Conservation (phyloP, 2,329 filamentous ascomycete genomes). For the Emericellopsis cladophorae region DNA sequence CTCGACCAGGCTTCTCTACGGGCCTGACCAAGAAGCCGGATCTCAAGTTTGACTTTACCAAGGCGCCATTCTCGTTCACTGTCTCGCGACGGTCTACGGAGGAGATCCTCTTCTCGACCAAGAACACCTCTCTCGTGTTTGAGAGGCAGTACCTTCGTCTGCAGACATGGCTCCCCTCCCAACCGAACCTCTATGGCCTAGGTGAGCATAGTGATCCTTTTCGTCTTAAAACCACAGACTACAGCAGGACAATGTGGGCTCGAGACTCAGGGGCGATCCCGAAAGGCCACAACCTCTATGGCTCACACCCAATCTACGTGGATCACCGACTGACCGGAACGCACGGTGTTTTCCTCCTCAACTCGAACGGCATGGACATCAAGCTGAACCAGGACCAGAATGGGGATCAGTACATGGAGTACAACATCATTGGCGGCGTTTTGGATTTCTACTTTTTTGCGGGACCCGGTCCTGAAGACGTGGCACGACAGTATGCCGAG, state of each 20-base stretch:
- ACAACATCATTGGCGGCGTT: conserved; percentile 65
- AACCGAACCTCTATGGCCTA: conserved; percentile 64
- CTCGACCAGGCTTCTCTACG: conserved; percentile 26
- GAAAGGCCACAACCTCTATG: conserved; percentile 59
- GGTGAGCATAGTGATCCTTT: conserved; percentile 67
- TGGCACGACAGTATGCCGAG: conserved; percentile 58
- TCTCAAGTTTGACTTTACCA: conserved; percentile 30
- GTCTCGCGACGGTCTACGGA: conserved; percentile 28
- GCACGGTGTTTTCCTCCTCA: conserved; percentile 67
- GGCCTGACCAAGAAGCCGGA: conserved; percentile 17
- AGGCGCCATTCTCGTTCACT: conserved; percentile 53
- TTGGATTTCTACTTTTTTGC: conserved; percentile 73
- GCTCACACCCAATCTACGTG: conserved; percentile 65
- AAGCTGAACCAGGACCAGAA: conserved; percentile 50
- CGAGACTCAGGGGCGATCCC: conserved; percentile 52
- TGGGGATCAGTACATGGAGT: conserved; percentile 60
- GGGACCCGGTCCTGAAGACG: conserved; percentile 54
- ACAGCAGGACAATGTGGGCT: conserved; percentile 54
- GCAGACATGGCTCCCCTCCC: conserved; percentile 53
- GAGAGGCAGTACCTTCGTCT: conserved; percentile 67
- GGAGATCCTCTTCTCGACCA: conserved; percentile 57
- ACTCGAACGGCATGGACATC: conserved; percentile 65
- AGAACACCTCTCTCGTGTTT: conserved; percentile 54
- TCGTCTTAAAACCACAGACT: conserved; percentile 51
- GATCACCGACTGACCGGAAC: conserved; percentile 36